Evolutionary conservation across 1,284 basidiomycete genomes (phyloP).

Genomic region (Thecaphora thlaspeos): DNA sequence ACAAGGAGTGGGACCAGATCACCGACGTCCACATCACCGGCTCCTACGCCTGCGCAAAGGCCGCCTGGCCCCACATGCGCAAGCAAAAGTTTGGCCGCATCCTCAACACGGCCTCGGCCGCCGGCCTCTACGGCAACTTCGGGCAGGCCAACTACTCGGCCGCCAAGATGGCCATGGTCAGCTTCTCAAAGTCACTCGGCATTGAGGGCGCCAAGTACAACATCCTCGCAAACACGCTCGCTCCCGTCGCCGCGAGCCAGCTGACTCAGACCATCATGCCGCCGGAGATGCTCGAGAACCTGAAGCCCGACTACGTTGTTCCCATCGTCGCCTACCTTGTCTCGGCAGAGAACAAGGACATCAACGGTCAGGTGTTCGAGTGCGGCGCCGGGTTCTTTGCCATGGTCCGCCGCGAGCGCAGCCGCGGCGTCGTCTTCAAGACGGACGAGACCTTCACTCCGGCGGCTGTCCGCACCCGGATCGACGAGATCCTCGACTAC

Average conservation of each 20-base stretch:
- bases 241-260: slow-evolving; percentile 86
- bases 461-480: slow-evolving; percentile 67
- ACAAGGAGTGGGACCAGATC: slow-evolving; percentile 62
- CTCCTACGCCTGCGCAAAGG: slow-evolving; percentile 90
- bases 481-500: slow-evolving; percentile 75
- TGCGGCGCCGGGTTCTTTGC: slow-evolving; percentile 90
- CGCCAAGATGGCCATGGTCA: slow-evolving; percentile 60
- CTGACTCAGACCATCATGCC: slow-evolving; percentile 97
- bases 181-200: slow-evolving; percentile 82
- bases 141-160: slow-evolving; percentile 83
- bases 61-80: slow-evolving; percentile 90
- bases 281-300: slow-evolving; percentile 87
- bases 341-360: slow-evolving; percentile 61
- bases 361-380: slow-evolving; percentile 86
- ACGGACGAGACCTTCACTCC: slow-evolving; percentile 89
- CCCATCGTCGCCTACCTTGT: slow-evolving; percentile 66
- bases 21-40: slow-evolving; percentile 90
- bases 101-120: slow-evolving; percentile 58
- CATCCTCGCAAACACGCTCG: slow-evolving; percentile 83
- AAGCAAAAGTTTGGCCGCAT: slow-evolving; percentile 69
- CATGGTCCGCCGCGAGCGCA: slow-evolving; percentile 90
- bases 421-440: slow-evolving; percentile 81
- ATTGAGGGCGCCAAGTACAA: slow-evolving; percentile 86
- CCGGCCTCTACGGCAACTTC: slow-evolving; percentile 74
- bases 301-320: slow-evolving; percentile 91